Conservation (phyloP, 2,329 filamentous ascomycete genomes). For the Pseudocercospora fijiensis region DNA sequence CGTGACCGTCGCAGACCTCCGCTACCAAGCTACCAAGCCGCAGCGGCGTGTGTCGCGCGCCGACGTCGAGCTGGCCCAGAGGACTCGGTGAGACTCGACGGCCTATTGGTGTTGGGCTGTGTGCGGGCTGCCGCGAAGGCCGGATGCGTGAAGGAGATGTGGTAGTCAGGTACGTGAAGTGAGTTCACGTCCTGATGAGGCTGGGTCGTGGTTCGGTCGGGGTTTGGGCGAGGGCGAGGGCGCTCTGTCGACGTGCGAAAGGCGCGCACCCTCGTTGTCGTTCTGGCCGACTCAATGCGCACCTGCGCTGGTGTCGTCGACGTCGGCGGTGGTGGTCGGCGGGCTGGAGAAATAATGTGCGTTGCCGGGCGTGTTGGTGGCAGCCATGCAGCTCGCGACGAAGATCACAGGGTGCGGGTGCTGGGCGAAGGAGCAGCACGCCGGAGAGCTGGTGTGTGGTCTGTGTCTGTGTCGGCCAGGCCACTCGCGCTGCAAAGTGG, state of each 20-base stretch:
- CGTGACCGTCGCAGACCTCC: neutral
- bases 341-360: neutral
- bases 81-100: neutral
- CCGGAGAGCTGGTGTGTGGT: conserved; percentile 4
- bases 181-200: neutral
- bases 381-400: conserved; percentile 1
- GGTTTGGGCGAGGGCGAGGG: neutral
- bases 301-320: neutral
- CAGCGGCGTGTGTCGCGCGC: conserved; percentile 1
- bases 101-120: neutral
- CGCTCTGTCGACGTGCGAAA: neutral
- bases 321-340: neutral
- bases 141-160: neutral
- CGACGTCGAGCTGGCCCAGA: neutral
- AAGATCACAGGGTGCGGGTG: neutral
- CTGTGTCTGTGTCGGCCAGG: neutral
- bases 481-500: neutral
- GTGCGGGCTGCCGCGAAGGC: neutral
- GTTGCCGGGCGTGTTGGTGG: conserved; percentile 1
- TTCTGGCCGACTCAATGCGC: neutral
- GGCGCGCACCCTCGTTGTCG: neutral
- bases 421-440: neutral
- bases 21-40: neutral
- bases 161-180: neutral
- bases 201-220: neutral